Percentiles rank a stretch among this genome's conserved stretches.
Conservation (phyloP, 352 stramenopile genomes). For the Globisporangium nagaii region DNA sequence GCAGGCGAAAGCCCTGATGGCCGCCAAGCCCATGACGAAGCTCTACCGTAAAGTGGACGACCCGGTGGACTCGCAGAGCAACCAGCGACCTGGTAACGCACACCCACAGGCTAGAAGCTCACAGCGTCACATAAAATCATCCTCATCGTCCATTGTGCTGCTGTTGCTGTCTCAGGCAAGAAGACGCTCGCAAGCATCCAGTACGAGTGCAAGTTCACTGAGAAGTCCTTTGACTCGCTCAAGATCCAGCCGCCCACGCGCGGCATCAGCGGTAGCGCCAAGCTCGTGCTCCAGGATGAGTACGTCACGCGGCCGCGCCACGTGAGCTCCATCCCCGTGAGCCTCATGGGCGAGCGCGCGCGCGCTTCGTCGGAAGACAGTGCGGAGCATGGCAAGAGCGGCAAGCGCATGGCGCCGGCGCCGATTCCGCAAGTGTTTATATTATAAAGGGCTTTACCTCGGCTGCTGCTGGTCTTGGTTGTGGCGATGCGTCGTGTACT, state of each 20-base stretch:
- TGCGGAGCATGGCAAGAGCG: constrained; percentile 18
- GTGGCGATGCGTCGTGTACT: background rate
- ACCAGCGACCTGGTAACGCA: constrained; percentile 25
- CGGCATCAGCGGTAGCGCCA: constrained; percentile 36
- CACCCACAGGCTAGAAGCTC: too few relatives aligned
- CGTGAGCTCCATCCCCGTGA: constrained; percentile 50
- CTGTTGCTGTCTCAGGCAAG: background rate
- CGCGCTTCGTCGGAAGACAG: constrained; percentile 9
- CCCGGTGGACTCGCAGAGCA: background rate
- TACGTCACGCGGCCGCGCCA: constrained; percentile 55
- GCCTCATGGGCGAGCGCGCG: constrained; percentile 12
- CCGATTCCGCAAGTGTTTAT: constrained; percentile 71
- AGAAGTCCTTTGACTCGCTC: constrained; percentile 27
- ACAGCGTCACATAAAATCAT: too few relatives aligned
- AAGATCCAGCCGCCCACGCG: constrained; percentile 29
- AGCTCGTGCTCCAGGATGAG: constrained; percentile 62
- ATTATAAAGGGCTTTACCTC: constrained; percentile 24
- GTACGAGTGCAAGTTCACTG: constrained; percentile 44
- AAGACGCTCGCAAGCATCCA: constrained; percentile 59
- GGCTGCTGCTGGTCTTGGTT: background rate
- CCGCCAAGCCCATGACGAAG: constrained; percentile 48
- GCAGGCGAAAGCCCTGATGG: constrained; percentile 3
- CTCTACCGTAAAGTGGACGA: constrained; percentile 36
- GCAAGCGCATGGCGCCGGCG: constrained; percentile 35
- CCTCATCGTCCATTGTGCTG: background rate